Base-by-base conservation (phyloP, 176 grass and related monocot species). In the Canna indica region DNA sequence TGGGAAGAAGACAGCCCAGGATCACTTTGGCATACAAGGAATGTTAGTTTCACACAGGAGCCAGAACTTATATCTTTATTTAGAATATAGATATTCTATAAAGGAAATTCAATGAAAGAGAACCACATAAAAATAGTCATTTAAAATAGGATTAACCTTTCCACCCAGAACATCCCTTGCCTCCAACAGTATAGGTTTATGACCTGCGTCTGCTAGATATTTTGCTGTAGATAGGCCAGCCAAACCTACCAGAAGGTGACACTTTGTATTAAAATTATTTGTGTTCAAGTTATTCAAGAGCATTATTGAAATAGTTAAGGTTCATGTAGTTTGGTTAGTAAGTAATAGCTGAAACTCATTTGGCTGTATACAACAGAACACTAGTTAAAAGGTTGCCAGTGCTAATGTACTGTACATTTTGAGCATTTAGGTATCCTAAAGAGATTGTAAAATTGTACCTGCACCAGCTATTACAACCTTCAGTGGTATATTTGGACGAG, bases 91-190 rank as follows among this genome's bases (percentile, higher is more conserved):
- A 36, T 11, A 22, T 20, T 65, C 6, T 18, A 36, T 10, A 66
- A 9, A 10, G 35, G 34, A 66, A 39, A 3, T 66, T 66, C 7
- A 12, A 32, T 15, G 18, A 66, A 66, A 66, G 35, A 12, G 39
- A 36, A 36, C 8, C 13, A 66, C 20, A 66, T n/a, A 32, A 66
- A 1, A 12, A 2, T 38, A 24, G 34, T 7, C 63, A 25, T 38
- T 24, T 66, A 67, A 77, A 68, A 72, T 56, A 73, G 46, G 1
- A 70, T 72, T 46, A 15, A 92, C 94, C 89, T 97, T 97, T 88
- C 94, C 94, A 27, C 94, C 89, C 80, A 99, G 78, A 66, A 90
- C 86, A 90, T 99, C 89, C 78, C 94, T 93, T 75, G 83, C 89
- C 81, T 97, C 94, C 59, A 97, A 81, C 71, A 92, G 67, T 85